Percentiles rank a stretch among this genome's conserved stretches.
Conservation (phyloP, 1,139 yeast genomes). For the Pichiaceae sp. region DNA sequence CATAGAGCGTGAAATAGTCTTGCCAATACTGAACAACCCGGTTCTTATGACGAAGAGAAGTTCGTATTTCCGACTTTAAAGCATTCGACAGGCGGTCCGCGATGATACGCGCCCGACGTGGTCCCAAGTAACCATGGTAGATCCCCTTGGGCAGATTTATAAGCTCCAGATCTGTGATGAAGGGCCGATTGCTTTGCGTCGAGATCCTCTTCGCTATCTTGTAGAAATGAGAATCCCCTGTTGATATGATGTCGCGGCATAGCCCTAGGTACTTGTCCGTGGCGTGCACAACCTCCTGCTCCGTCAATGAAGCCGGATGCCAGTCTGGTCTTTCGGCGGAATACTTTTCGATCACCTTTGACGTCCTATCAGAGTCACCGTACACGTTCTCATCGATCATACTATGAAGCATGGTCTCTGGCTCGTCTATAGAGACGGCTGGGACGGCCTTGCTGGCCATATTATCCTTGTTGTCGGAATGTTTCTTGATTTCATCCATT, state of each 20-base stretch:
- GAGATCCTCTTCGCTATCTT: constrained; percentile 35
- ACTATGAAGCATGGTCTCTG: too few species aligned
- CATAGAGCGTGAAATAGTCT: constrained; percentile 42
- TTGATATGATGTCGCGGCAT: background rate
- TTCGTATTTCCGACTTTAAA: constrained; percentile 24
- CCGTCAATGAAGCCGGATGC: constrained; percentile 8
- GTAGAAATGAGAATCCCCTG: constrained; percentile 37
- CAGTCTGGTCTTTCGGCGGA: constrained; percentile 10
- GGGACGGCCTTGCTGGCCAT: too few species aligned
- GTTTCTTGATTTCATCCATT: constrained; percentile 10
- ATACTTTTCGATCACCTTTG: constrained; percentile 15
- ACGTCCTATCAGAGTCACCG: constrained; percentile 13
- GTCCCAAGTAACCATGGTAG: constrained; percentile 57
- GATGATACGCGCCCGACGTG: constrained; percentile 34
- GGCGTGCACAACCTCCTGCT: constrained; percentile 20
- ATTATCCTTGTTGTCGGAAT: too few species aligned
- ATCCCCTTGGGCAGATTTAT: constrained; percentile 36
- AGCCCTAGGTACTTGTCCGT: constrained; percentile 26
- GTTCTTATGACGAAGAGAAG: constrained; percentile 18
- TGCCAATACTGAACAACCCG: constrained; percentile 56
- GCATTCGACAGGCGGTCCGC: constrained; percentile 28
- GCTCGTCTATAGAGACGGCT: too few species aligned
- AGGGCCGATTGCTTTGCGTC: constrained; percentile 30
- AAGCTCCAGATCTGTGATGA: constrained; percentile 41
- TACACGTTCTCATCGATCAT: constrained; percentile 5